These are phyloP conservation scores for Fusarium sp. DNA, from an alignment of 2,329 filamentous ascomycete species.

Conservation along the genomic window DNA sequence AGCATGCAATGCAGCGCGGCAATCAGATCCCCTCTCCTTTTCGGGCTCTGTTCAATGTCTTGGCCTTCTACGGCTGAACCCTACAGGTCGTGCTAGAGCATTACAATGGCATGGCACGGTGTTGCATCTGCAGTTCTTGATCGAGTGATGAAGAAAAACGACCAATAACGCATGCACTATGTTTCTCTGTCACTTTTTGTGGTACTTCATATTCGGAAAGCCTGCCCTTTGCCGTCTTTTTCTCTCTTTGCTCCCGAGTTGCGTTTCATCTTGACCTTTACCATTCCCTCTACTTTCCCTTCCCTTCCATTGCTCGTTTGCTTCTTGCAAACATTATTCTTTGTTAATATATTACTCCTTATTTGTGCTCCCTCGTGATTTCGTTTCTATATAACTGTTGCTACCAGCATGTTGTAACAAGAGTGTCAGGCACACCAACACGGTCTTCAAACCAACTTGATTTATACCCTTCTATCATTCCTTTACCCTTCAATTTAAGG, in stretches of 20 bases:
- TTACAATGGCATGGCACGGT: neutral
- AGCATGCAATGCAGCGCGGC: slow-evolving; percentile 16
- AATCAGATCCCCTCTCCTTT: slow-evolving; percentile 4
- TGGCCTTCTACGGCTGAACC: slow-evolving; percentile 23
- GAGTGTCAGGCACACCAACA: slow-evolving; percentile 32
- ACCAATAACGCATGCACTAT: neutral
- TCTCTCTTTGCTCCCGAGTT: slow-evolving; percentile 20
- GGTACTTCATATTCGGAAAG: slow-evolving; percentile 23
- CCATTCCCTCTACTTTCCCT: slow-evolving; percentile 4
- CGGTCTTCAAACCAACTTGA: neutral
- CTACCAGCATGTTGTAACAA: slow-evolving; percentile 22
- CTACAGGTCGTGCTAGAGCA: slow-evolving; percentile 5
- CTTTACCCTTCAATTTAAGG: slow-evolving; percentile 9
- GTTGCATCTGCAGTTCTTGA: slow-evolving; percentile 24
- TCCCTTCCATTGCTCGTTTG: slow-evolving; percentile 17
- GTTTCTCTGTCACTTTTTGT: slow-evolving; percentile 2
- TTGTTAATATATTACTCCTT: neutral
- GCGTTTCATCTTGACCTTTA: slow-evolving; percentile 12
- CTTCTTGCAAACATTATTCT: slow-evolving; percentile 7
- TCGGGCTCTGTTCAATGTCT: neutral
- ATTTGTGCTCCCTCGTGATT: slow-evolving; percentile 4
- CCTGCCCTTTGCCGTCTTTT: slow-evolving; percentile 5
- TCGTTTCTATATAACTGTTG: neutral
- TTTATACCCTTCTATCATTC: slow-evolving; percentile 8
- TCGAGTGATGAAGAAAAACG: slow-evolving; percentile 31